phyloP scores from a whole-genome alignment of 331 rosid genomes.

The Malus hybrid region DNA sequence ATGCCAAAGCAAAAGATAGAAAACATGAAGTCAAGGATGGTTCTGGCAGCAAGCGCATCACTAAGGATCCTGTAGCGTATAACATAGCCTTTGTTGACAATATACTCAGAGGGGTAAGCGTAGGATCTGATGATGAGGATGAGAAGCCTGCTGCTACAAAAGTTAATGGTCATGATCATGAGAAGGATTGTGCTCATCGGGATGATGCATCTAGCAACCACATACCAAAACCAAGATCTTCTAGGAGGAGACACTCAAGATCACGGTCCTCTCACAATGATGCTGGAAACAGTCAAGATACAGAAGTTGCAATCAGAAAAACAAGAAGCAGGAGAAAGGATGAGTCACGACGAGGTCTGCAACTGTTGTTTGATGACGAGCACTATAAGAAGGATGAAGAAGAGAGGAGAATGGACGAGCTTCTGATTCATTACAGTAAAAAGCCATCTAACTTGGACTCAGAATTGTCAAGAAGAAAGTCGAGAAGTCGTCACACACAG shows the following conservation, averaged over 20 bases:
- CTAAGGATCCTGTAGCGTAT: constrained; percentile 28
- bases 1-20: constrained; percentile 41
- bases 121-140: constrained; percentile 36
- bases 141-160: constrained; percentile 37
- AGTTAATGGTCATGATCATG: constrained; percentile 26
- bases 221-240: constrained; percentile 55
- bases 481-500: constrained; percentile 54
- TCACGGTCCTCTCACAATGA: constrained; percentile 41
- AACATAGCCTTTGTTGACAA: constrained; percentile 33
- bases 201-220: constrained; percentile 33
- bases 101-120: constrained; percentile 24
- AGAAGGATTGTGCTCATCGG: constrained; percentile 27
- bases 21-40: constrained; percentile 21
- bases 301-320: constrained; percentile 36
- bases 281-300: constrained; percentile 34
- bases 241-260: constrained; percentile 60
- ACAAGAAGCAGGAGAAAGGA: constrained; percentile 67
- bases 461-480: constrained; percentile 52
- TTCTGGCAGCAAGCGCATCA: constrained; percentile 19
- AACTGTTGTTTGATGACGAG: constrained; percentile 72
- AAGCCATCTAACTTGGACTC: constrained; percentile 51
- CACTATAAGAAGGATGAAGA: constrained; percentile 53
- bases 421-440: constrained; percentile 81
- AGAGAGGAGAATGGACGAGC: constrained; percentile 76
- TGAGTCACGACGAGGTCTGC: constrained; percentile 58